Percentiles rank a stretch among this genome's conserved stretches.
phyloP scores from a whole-genome alignment of 2,329 filamentous ascomycete species.

The Fusarium penzigii region DNA sequence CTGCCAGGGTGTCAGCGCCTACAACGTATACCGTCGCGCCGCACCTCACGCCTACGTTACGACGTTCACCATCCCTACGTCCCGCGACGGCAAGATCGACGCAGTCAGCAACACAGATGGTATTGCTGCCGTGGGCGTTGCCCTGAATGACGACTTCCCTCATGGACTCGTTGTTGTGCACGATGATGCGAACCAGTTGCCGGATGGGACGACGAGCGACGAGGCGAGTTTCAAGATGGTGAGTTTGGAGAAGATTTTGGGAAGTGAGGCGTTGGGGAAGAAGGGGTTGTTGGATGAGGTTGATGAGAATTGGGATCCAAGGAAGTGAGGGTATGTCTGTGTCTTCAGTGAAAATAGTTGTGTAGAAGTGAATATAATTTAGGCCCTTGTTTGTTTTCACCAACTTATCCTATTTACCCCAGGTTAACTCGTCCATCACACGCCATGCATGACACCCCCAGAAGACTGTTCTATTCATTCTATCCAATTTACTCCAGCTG shows the following conservation, averaged over 20 bases:
- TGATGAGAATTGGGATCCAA: constrained; percentile 43
- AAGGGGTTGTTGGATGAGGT: constrained; percentile 36
- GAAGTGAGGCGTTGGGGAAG: constrained; percentile 26
- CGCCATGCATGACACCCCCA: too few species aligned
- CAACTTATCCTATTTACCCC: too few species aligned
- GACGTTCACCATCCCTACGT: constrained; percentile 49
- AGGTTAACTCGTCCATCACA: too few species aligned
- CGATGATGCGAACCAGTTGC: constrained; percentile 54
- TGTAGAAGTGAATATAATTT: too few species aligned
- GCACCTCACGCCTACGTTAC: constrained; percentile 50
- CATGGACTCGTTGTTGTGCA: constrained; percentile 51
- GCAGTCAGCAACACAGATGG: constrained; percentile 56
- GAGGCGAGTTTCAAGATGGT: constrained; percentile 54
- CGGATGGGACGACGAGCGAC: constrained; percentile 44
- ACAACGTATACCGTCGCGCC: constrained; percentile 51
- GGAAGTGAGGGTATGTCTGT: constrained; percentile 15
- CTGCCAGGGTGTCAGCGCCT: constrained; percentile 54
- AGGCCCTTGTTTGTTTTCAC: too few species aligned
- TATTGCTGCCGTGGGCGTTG: constrained; percentile 46
- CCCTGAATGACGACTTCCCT: constrained; percentile 43
- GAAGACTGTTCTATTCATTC: too few species aligned
- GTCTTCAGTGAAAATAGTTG: neutral
- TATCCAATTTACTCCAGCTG: too few species aligned
- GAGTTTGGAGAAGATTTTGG: constrained; percentile 42
- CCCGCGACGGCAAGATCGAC: constrained; percentile 45